Conservation (phyloP, 2,329 filamentous ascomycete genomes). For the Westerdykella sp. region DNA sequence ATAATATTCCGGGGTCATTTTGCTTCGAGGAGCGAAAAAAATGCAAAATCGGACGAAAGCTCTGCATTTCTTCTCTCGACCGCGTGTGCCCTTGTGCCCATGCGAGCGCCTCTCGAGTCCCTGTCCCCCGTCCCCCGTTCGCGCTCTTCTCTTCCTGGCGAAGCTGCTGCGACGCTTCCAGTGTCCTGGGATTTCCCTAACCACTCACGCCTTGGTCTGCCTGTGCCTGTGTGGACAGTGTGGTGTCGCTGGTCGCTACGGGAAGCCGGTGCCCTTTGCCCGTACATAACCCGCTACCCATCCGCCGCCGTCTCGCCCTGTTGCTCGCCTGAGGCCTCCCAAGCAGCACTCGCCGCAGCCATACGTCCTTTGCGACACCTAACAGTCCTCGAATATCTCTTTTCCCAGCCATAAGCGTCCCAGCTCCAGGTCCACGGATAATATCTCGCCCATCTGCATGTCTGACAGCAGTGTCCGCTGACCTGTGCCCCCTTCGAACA, state of each 20-base stretch:
- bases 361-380: not conserved
- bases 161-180: not conserved
- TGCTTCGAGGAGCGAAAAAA: too few species aligned
- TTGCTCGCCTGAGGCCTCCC: not conserved
- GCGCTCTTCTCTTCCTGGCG: not conserved
- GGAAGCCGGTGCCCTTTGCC: not conserved
- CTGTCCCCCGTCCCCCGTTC: too few species aligned
- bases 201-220: not conserved
- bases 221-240: not conserved
- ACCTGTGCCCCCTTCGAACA: slow-evolving; percentile 1
- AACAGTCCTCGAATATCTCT: not conserved
- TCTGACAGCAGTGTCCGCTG: slow-evolving; percentile 1
- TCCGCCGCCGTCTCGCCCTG: not conserved
- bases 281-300: not conserved
- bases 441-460: not conserved
- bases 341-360: not conserved
- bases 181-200: not conserved
- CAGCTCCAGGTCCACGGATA: not conserved
- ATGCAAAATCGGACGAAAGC: too few species aligned
- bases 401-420: not conserved
- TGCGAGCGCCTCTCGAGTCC: too few species aligned
- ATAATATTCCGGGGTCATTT: too few species aligned
- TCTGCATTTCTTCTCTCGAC: too few species aligned
- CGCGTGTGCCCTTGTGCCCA: too few species aligned
- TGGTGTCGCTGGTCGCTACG: not conserved